Evolutionary conservation across 2,329 filamentous ascomycete species (phyloP), one percentile per base, ranked within the genome.

Genomic region (Colletotrichum godetiae): DNA sequence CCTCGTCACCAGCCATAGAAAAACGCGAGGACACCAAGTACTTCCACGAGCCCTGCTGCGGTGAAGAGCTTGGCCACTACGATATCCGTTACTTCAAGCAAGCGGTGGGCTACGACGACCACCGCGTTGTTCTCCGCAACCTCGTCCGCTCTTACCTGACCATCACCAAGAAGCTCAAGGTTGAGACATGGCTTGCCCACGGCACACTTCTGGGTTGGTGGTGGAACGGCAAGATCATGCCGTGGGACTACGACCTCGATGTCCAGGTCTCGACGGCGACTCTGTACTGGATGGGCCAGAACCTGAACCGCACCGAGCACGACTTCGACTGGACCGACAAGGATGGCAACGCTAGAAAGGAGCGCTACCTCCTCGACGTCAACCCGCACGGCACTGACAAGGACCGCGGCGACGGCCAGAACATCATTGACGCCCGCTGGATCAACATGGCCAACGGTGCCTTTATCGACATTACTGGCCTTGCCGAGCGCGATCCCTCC

Each of bases 161-260:
- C 58, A 91, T 90, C 68, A 92, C 94, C 81, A 84, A 86, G 57
- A 85, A 88, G 22, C 86, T 92, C 67, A 89, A 90, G 7, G 83
- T 95, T 74, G 93, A 96, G 82, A 96, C 94, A 0, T 97, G 94
- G 94, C 90, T 97, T 72, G 94, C 94, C 52, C 94, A 97, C 81
- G 94, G 94, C 61, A 95, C 94, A 5, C 84, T 97, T 62, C 85
- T 97, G 27, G 94, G 94, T 13, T 97, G 94, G 94, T 97, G 93
- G 93, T 97, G 94, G 94, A 96, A 95, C 80, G 88, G 86, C 55
- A 84, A 90, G 82, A 91, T 94, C 79, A 90, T 95, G 84, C 93
- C 94, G 0, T 95, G 94, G 94, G 94, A 97, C 81, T 93, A 91
- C 85, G 94, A 97, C 81, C 86, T 97, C 58, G 94, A 97, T 81